Conservation (phyloP, 2,329 filamentous ascomycete genomes). For the Colletotrichum truncatum region DNA sequence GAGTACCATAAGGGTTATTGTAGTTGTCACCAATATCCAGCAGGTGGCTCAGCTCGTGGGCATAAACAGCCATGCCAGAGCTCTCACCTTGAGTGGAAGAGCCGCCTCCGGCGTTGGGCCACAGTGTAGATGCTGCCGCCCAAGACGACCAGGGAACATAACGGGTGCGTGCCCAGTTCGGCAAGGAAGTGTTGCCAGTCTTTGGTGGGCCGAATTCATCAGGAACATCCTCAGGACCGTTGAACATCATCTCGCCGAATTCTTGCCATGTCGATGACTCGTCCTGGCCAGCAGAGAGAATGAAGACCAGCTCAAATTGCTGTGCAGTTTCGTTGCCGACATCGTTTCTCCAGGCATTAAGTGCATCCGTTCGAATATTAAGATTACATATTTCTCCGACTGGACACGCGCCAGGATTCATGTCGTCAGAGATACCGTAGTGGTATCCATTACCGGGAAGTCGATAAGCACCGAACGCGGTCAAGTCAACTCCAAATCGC, state of each 20-base stretch:
- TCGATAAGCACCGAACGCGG: slow-evolving; percentile 60
- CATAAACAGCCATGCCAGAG: slow-evolving; percentile 61
- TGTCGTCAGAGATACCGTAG: slow-evolving; percentile 58
- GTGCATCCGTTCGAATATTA: slow-evolving; percentile 58
- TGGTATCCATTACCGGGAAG: slow-evolving; percentile 57
- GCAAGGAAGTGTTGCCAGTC: slow-evolving; percentile 40
- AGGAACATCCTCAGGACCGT: slow-evolving; percentile 55
- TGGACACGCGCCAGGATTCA: slow-evolving; percentile 59
- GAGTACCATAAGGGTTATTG: slow-evolving; percentile 60
- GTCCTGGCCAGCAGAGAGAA: slow-evolving; percentile 63
- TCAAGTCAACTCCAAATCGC: slow-evolving; percentile 61
- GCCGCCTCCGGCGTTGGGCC: slow-evolving; percentile 62
- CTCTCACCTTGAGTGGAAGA: slow-evolving; percentile 63
- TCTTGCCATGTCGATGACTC: slow-evolving; percentile 66
- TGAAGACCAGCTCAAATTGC: slow-evolving; percentile 60
- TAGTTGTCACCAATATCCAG: slow-evolving; percentile 64
- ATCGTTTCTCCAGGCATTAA: slow-evolving; percentile 59
- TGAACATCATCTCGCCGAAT: slow-evolving; percentile 64
- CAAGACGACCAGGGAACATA: slow-evolving; percentile 64
- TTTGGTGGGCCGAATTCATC: slow-evolving; percentile 58
- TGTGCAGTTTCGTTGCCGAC: slow-evolving; percentile 58
- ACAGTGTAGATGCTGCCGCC: slow-evolving; percentile 59
- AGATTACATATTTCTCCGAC: slow-evolving; percentile 50
- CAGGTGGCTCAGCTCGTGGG: slow-evolving; percentile 62
- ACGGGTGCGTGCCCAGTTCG: slow-evolving; percentile 58